These are phyloP conservation scores for Blumeria hordei DNA, from an alignment of 2,329 filamentous ascomycete species.

Conservation along the genomic window DNA sequence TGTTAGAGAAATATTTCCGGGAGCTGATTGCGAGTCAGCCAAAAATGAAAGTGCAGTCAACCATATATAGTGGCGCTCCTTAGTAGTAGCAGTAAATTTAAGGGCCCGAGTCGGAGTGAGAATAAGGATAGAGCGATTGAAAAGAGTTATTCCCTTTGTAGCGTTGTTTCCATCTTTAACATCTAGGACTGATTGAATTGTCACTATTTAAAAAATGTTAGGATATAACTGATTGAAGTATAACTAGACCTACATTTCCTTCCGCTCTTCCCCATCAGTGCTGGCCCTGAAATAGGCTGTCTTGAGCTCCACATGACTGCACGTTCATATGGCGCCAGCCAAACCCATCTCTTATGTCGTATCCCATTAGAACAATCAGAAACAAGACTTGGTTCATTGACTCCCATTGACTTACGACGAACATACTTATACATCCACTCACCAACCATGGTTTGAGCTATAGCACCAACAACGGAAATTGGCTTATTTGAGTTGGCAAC, in stretches of 20 bases:
- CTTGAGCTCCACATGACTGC: constrained; percentile 97
- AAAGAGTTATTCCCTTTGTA: constrained; percentile 46
- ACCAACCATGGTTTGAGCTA: constrained; percentile 94
- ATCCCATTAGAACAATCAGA: constrained; percentile 41
- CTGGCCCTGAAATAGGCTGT: constrained; percentile 70
- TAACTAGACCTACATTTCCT: constrained; percentile 53
- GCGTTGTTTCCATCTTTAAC: constrained; percentile 82
- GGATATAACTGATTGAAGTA: constrained; percentile 1
- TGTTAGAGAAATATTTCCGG: constrained; percentile 32
- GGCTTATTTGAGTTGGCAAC: constrained; percentile 38
- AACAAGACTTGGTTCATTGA: constrained; percentile 42
- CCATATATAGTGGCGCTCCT: constrained; percentile 86
- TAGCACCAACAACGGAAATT: constrained; percentile 76
- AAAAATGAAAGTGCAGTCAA: constrained; percentile 85
- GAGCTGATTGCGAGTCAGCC: constrained; percentile 66
- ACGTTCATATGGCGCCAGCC: constrained; percentile 89
- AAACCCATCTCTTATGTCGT: constrained; percentile 93
- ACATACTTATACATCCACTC: constrained; percentile 95
- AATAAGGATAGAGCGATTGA: constrained; percentile 87
- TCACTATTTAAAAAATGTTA: constrained; percentile 31
- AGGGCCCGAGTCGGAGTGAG: constrained; percentile 78
- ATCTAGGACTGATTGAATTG: constrained; percentile 87
- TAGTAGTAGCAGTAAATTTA: constrained; percentile 70
- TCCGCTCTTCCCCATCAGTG: constrained; percentile 79
- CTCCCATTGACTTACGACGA: constrained; percentile 72